Percentiles rank a stretch among this genome's conserved stretches.
These are phyloP conservation scores for Aspergillus indologenus DNA, from an alignment of 495 filamentous ascomycete genomes.

Conservation along the genomic window DNA sequence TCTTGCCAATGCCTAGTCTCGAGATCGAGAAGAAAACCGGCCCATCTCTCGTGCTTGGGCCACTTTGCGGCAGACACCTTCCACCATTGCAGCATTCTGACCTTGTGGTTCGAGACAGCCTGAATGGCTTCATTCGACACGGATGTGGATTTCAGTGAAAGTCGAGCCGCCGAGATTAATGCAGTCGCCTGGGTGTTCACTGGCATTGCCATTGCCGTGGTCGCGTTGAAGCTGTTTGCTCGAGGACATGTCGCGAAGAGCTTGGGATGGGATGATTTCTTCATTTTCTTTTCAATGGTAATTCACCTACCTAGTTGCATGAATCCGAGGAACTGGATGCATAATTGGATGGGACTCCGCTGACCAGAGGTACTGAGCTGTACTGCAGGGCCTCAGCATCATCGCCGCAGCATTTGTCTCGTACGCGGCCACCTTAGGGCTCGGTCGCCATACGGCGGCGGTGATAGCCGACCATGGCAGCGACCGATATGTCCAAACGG, in stretches of 20 bases:
- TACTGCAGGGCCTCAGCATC: conserved; percentile 27
- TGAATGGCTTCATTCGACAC: conserved; percentile 17
- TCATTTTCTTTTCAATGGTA: conserved; percentile 29
- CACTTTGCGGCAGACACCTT: no score
- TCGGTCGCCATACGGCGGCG: conserved; percentile 25
- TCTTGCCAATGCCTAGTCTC: no score
- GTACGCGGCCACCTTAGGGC: conserved; percentile 20
- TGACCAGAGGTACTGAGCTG: no score
- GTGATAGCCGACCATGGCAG: conserved; percentile 21
- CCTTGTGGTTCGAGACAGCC: no score
- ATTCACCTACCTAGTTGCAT: no score
- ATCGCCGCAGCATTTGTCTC: conserved; percentile 24
- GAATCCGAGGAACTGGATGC: no score
- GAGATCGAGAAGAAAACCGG: no score
- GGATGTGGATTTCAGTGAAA: conserved; percentile 22
- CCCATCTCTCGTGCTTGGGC: no score
- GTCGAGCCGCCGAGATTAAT: conserved; percentile 15
- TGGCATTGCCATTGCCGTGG: conserved; percentile 16
- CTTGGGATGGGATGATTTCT: conserved; percentile 25
- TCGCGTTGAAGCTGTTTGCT: conserved; percentile 19
- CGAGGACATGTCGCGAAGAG: conserved; percentile 10
- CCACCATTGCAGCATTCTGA: no score
- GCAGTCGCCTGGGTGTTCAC: conserved; percentile 21
- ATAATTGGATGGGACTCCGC: no score
- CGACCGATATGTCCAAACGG: conserved; percentile 8